phyloP scores from a whole-genome alignment of 129 eudicot species.

The Scalesia atractyloides region DNA sequence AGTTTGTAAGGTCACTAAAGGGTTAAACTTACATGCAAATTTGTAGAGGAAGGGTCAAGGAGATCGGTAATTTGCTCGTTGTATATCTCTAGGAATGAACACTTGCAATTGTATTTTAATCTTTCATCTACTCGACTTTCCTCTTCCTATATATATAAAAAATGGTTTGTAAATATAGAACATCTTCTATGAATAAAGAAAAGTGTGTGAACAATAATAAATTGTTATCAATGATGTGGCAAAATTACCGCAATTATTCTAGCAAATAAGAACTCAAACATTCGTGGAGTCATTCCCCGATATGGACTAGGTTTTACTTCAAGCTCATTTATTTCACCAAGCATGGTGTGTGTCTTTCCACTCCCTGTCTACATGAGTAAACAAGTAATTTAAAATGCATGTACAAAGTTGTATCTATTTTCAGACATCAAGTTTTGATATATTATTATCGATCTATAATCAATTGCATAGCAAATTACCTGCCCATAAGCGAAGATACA shows the following conservation, averaged over 20 bases:
- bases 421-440: neutral
- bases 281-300: conserved; percentile 97
- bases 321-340: conserved; percentile 80
- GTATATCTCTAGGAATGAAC: conserved; percentile 93
- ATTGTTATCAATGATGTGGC: neutral
- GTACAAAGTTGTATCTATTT: neutral
- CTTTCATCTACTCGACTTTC: conserved; percentile 91
- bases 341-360: conserved; percentile 97
- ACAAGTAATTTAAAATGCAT: conserved; percentile 15
- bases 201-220: neutral
- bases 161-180: neutral
- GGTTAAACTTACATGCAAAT: conserved; percentile 71
- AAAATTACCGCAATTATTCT: conserved; percentile 79
- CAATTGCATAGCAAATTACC: too few relatives aligned
- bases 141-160: conserved; percentile 59
- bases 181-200: neutral
- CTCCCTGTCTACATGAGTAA: conserved; percentile 78
- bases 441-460: neutral
- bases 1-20: conserved; percentile 1
- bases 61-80: conserved; percentile 97
- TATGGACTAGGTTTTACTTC: conserved; percentile 73
- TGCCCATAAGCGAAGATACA: conserved; percentile 98
- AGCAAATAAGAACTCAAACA: conserved; percentile 92
- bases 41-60: conserved; percentile 91
- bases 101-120: conserved; percentile 76